These are phyloP conservation scores for Monosporozyma solicola DNA, from an alignment of 805 yeast species.

Conservation along the genomic window DNA sequence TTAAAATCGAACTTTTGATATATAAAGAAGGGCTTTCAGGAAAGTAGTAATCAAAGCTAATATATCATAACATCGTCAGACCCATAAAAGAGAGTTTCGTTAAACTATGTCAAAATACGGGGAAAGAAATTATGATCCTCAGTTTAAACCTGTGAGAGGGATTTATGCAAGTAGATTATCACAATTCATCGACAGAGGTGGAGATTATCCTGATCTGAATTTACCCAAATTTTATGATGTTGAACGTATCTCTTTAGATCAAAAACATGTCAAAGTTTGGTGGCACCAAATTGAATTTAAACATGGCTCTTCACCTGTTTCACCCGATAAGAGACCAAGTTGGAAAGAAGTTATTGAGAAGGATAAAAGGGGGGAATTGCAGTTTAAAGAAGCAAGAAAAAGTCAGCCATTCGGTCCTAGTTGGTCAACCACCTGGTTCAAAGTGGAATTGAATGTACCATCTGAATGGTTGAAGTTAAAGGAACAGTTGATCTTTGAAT, in stretches of 20 bases:
- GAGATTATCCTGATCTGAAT: slow-evolving; percentile 62
- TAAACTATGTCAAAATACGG: neutral
- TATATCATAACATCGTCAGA: neutral
- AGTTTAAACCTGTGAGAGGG: slow-evolving; percentile 56
- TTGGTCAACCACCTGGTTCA: slow-evolving; percentile 96
- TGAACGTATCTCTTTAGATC: slow-evolving; percentile 36
- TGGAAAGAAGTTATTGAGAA: slow-evolving; percentile 23
- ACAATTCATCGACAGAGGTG: slow-evolving; percentile 60
- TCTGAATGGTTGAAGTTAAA: slow-evolving; percentile 32
- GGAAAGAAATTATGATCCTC: slow-evolving; percentile 34
- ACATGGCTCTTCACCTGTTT: slow-evolving; percentile 33
- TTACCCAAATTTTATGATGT: slow-evolving; percentile 73
- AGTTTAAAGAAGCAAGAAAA: slow-evolving; percentile 48
- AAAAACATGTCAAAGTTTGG: slow-evolving; percentile 45
- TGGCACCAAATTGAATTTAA: slow-evolving; percentile 66
- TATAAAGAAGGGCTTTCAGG: no score
- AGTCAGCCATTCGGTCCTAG: slow-evolving; percentile 87
- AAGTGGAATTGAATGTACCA: slow-evolving; percentile 58
- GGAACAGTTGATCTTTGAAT: slow-evolving; percentile 56
- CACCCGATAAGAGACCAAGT: slow-evolving; percentile 30
- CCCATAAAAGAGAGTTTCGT: neutral
- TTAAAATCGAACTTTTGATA: no score
- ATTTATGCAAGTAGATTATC: slow-evolving; percentile 49
- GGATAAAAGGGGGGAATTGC: slow-evolving; percentile 23
- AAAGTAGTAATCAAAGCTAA: no score